Percentiles rank a stretch among this genome's conserved stretches.
phyloP scores from a whole-genome alignment of 352 stramenopile species.

The Pythium utonaiense region DNA sequence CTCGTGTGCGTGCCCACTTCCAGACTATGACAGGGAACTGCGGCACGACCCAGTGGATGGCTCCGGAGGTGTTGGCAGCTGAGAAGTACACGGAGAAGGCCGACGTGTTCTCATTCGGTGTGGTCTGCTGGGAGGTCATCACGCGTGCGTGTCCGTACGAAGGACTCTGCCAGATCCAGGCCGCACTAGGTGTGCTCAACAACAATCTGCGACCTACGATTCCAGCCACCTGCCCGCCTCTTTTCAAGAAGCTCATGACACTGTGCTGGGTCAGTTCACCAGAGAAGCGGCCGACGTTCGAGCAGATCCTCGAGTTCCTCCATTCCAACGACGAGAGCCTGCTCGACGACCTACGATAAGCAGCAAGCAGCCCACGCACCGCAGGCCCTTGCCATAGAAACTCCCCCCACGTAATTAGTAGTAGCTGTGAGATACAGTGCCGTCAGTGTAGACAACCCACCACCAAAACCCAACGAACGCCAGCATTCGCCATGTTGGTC shows the following conservation, averaged over 20 bases:
- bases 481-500: background rate
- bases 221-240: slow-evolving; percentile 58
- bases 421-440: slow-evolving; percentile 2
- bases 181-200: slow-evolving; percentile 81
- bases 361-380: background rate
- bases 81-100: slow-evolving; percentile 88
- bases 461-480: background rate
- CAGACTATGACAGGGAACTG: slow-evolving; percentile 89
- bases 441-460: slow-evolving; percentile 2
- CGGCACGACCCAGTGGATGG: slow-evolving; percentile 87
- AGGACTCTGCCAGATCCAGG: slow-evolving; percentile 88
- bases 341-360: slow-evolving; percentile 28
- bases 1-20: slow-evolving; percentile 76
- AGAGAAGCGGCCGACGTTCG: slow-evolving; percentile 77
- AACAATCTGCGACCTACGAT: slow-evolving; percentile 85
- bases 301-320: slow-evolving; percentile 76
- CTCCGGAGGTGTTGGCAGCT: slow-evolving; percentile 72
- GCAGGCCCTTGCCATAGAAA: background rate
- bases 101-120: slow-evolving; percentile 84
- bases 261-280: slow-evolving; percentile 75
- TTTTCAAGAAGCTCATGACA: slow-evolving; percentile 86
- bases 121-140: slow-evolving; percentile 88
- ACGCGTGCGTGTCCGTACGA: slow-evolving; percentile 90
- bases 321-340: slow-evolving; percentile 27
- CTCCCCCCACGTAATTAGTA: slow-evolving; percentile 1